A percentile compares a stretch with the other conserved stretches of the same genome.
These are phyloP conservation scores for Biancaea sappan DNA, from an alignment of 306 rosid genomes.

Conservation along the genomic window DNA sequence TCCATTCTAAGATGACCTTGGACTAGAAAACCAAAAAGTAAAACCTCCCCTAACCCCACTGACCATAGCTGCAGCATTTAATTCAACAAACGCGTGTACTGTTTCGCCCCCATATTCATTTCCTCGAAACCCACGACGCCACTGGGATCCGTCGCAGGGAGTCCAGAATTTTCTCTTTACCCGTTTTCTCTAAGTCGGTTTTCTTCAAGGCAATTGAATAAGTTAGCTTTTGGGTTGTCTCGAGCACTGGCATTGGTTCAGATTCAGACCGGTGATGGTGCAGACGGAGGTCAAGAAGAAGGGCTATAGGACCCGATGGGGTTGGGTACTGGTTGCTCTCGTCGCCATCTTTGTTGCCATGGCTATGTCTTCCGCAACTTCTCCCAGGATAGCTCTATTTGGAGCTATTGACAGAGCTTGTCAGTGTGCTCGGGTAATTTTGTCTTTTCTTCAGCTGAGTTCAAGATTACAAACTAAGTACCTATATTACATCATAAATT, in stretches of 20 bases:
- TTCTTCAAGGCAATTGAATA: background rate
- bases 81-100: background rate
- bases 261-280: slow-evolving; percentile 43
- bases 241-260: slow-evolving; percentile 4
- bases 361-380: slow-evolving; percentile 54
- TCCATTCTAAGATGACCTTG: background rate
- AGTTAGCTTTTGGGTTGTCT: slow-evolving; percentile 2
- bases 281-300: slow-evolving; percentile 40
- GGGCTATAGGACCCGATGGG: slow-evolving; percentile 53
- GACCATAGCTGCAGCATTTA: background rate
- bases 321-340: slow-evolving; percentile 60
- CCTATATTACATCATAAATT: background rate
- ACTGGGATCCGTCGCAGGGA: background rate
- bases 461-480: background rate
- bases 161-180: background rate
- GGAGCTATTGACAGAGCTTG: slow-evolving; percentile 64
- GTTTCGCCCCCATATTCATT: background rate
- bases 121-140: background rate
- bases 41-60: slow-evolving; percentile 27
- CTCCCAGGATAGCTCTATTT: slow-evolving; percentile 49
- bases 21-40: slow-evolving; percentile 1
- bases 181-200: slow-evolving; percentile 6
- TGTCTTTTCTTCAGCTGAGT: background rate
- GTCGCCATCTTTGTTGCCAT: slow-evolving; percentile 57
- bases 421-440: slow-evolving; percentile 66